Conservation (phyloP, 225 moss, liverwort and hornwort species). For the Physcomitrium patens region DNA sequence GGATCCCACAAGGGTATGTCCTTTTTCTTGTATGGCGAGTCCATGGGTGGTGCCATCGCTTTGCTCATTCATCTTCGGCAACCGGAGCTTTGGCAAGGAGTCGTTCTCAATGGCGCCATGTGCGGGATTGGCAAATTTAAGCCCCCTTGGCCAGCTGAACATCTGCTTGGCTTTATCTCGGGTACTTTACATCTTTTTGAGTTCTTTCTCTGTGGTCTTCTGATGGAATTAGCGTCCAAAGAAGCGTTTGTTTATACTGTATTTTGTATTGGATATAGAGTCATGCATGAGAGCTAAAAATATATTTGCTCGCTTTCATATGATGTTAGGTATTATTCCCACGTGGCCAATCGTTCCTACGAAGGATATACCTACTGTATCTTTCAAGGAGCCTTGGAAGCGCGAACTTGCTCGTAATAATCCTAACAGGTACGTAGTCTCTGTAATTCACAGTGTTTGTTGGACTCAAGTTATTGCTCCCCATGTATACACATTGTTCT, state of each 20-base stretch:
- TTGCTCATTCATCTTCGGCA: conserved; percentile 65
- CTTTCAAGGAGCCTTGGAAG: conserved; percentile 78
- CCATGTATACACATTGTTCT: not conserved
- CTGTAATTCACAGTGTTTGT: too few relatives aligned
- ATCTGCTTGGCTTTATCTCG: conserved; percentile 52
- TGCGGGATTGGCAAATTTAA: conserved; percentile 64
- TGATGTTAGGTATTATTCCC: conserved; percentile 40
- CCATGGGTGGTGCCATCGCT: conserved; percentile 70
- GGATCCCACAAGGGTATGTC: conserved; percentile 35
- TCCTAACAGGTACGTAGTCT: conserved; percentile 39
- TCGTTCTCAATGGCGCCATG: conserved; percentile 70
- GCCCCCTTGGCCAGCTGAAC: conserved; percentile 63
- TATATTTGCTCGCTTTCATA: conserved; percentile 27
- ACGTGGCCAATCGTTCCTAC: conserved; percentile 66
- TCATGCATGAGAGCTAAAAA: not conserved
- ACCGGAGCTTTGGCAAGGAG: conserved; percentile 53
- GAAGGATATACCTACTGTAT: conserved; percentile 67
- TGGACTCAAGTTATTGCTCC: not conserved
- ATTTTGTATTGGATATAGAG: not conserved
- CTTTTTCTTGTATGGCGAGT: conserved; percentile 70
- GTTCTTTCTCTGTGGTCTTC: not conserved
- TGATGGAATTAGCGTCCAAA: not conserved
- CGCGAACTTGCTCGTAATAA: conserved; percentile 62
- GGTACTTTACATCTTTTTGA: conserved; percentile 13
- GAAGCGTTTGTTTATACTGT: not conserved